A percentile compares a stretch with the other conserved stretches of the same genome.
These are phyloP conservation scores for Flueggea neowawraea DNA, from an alignment of 441 rosid species.

Conservation along the genomic window DNA sequence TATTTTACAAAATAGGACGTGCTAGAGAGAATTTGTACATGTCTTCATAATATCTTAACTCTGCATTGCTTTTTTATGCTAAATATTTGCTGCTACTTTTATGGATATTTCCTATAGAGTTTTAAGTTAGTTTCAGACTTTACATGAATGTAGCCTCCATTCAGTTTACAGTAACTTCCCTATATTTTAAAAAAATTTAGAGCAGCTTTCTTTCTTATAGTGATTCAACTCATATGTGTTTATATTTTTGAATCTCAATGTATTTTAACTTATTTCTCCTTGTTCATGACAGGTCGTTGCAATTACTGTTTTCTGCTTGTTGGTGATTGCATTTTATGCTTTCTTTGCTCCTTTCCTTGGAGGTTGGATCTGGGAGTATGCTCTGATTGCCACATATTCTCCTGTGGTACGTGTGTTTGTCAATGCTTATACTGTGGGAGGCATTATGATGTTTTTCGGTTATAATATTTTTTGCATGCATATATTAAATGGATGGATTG, in stretches of 20 bases:
- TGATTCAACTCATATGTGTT: not conserved
- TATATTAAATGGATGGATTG: too few species aligned
- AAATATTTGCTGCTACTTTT: too few species aligned
- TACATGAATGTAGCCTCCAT: too few species aligned
- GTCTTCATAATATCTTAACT: too few species aligned
- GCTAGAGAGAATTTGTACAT: too few species aligned
- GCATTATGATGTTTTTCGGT: not conserved
- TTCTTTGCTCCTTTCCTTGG: conserved; percentile 97
- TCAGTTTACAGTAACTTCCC: too few species aligned
- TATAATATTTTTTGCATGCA: not conserved
- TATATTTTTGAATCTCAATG: not conserved
- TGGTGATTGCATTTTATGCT: conserved; percentile 81
- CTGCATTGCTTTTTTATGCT: too few species aligned
- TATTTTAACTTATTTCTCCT: conserved; percentile 1
- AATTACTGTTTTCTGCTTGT: conserved; percentile 76
- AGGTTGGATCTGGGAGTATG: conserved; percentile 57
- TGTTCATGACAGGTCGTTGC: conserved; percentile 74
- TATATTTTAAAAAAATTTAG: not conserved
- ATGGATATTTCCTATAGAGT: too few species aligned
- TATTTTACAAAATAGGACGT: too few species aligned
- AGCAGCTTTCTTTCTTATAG: not conserved
- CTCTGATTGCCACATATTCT: conserved; percentile 68
- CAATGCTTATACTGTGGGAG: conserved; percentile 1
- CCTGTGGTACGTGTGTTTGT: conserved; percentile 57
- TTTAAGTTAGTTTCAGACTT: too few species aligned